A percentile compares a stretch with the other conserved stretches of the same genome.
Evolutionary conservation across 106 monocot genomes (phyloP).

Genomic region (Amphibolis antarctica): DNA sequence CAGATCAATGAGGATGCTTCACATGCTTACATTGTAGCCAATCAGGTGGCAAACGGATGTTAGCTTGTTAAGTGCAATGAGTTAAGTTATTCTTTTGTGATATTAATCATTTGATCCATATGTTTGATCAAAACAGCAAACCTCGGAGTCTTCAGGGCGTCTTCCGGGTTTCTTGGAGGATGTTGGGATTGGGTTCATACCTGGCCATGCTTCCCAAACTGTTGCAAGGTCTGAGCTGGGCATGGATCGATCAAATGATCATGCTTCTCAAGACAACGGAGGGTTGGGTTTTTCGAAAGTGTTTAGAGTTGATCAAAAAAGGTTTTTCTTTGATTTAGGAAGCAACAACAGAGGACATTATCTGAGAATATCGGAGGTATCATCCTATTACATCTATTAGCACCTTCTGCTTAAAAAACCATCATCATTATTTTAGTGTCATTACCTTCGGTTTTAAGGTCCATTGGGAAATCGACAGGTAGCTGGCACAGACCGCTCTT

Average conservation of each 20-base stretch:
- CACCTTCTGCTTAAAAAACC: background rate
- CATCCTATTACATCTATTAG: background rate
- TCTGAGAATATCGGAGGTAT: conserved; percentile 77
- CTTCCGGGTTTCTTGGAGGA: conserved; percentile 75
- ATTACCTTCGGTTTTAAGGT: background rate
- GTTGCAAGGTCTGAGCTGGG: conserved; percentile 41
- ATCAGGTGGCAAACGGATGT: conserved; percentile 31
- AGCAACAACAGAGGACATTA: conserved; percentile 81
- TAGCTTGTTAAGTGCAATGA: background rate
- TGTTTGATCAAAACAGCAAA: conserved; percentile 23
- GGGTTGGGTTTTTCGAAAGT: conserved; percentile 51
- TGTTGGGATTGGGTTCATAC: conserved; percentile 78
- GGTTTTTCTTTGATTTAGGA: conserved; percentile 83
- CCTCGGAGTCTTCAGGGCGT: conserved; percentile 35
- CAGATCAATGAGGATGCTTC: conserved; percentile 75
- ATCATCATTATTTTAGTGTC: background rate
- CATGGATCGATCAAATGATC: conserved; percentile 46
- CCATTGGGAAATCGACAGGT: conserved; percentile 21
- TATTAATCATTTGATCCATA: background rate
- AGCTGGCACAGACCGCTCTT: conserved; percentile 80
- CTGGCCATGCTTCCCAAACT: conserved; percentile 35
- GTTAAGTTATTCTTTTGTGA: background rate
- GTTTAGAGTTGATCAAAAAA: conserved; percentile 74
- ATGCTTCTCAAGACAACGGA: conserved; percentile 39
- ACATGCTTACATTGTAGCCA: conserved; percentile 31